These are phyloP conservation scores for Aristolochia fimbriata DNA, from an alignment of 164 flowering plant genomes.

Conservation along the genomic window DNA sequence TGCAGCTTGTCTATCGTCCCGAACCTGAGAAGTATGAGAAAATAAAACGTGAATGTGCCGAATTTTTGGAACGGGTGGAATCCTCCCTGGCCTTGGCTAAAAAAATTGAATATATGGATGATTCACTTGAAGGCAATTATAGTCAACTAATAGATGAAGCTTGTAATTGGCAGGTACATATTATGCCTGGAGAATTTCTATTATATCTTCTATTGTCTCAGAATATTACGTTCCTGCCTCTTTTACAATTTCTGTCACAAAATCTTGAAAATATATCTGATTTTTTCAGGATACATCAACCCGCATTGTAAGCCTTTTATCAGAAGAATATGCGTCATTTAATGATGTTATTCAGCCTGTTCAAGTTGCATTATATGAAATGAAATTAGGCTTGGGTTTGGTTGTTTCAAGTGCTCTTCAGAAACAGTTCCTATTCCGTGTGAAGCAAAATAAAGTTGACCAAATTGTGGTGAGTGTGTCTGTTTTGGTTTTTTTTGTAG, in stretches of 20 bases:
- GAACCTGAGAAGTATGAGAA: conserved; percentile 44
- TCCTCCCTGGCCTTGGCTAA: conserved; percentile 15
- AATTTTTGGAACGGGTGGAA: conserved; percentile 27
- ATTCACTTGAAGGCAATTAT: neutral
- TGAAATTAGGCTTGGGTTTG: conserved; percentile 75
- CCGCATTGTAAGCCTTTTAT: conserved; percentile 47
- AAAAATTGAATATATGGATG: conserved; percentile 14
- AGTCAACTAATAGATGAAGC: conserved; percentile 22
- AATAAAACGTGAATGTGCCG: conserved; percentile 45
- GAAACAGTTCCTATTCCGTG: conserved; percentile 20
- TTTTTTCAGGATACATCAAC: conserved; percentile 50
- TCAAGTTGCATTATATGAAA: conserved; percentile 85
- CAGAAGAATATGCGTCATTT: conserved; percentile 45
- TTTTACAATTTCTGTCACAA: too few species aligned
- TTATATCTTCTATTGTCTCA: too few species aligned
- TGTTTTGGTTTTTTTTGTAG: neutral
- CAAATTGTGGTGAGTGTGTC: conserved; percentile 29
- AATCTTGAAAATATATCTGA: neutral
- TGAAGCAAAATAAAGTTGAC: conserved; percentile 25
- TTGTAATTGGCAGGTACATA: conserved; percentile 77
- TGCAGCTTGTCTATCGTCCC: conserved; percentile 68
- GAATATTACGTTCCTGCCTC: too few species aligned
- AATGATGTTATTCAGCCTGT: conserved; percentile 70
- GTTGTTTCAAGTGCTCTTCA: conserved; percentile 35
- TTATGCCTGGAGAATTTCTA: neutral